Conservation (phyloP, 768 basidiomycete genomes). For the Suillus occidentalis region DNA sequence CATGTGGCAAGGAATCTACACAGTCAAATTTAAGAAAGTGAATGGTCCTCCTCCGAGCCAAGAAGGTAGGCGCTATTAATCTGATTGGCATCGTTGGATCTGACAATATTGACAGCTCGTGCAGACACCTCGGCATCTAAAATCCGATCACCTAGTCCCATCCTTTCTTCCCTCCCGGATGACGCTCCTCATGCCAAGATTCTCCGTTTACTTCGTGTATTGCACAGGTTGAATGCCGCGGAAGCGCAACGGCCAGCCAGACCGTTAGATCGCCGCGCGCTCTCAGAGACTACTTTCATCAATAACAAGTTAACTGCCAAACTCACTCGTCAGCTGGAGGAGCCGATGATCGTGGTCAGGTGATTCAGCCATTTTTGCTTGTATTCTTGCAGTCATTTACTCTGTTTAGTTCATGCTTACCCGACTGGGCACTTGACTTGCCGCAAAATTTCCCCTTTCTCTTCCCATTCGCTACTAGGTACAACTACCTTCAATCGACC, state of each 20-base stretch:
- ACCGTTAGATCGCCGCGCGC: constrained; percentile 52
- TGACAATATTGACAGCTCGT: constrained; percentile 19
- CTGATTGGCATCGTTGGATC: neutral
- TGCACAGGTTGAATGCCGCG: constrained; percentile 80
- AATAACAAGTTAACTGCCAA: constrained; percentile 99
- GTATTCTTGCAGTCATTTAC: constrained; percentile 1
- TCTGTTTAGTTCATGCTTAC: constrained; percentile 77
- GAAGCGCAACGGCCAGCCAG: constrained; percentile 57
- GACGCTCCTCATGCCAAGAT: constrained; percentile 89
- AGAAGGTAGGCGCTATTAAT: constrained; percentile 50
- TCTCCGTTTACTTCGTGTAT: constrained; percentile 81
- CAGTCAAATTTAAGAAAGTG: constrained; percentile 92
- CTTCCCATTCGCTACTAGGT: constrained; percentile 97
- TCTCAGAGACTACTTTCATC: constrained; percentile 85
- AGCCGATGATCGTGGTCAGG: constrained; percentile 99
- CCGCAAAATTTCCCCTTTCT: constrained; percentile 98
- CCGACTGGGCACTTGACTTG: constrained; percentile 95
- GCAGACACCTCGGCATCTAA: constrained; percentile 43
- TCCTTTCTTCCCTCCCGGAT: constrained; percentile 77
- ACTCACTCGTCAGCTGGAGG: constrained; percentile 94
- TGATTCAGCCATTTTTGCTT: constrained; percentile 33
- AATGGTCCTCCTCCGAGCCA: constrained; percentile 68
- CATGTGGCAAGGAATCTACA: constrained; percentile 90
- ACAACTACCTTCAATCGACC: constrained; percentile 95
- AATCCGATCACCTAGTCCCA: constrained; percentile 63